phyloP scores from a whole-genome alignment of 441 rosid genomes.

The Iberis amara region DNA sequence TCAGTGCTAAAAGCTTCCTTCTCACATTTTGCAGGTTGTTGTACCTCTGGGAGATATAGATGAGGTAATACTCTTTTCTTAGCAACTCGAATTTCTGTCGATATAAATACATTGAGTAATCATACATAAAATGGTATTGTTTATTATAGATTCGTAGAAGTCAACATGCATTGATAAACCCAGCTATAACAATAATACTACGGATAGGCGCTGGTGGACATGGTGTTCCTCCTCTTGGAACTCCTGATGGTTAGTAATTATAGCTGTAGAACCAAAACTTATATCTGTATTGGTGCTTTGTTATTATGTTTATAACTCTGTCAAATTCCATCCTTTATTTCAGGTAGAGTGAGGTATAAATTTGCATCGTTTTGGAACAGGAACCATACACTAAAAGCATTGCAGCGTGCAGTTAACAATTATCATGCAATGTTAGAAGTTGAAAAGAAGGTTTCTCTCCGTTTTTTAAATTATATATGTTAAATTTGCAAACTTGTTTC shows the following conservation, averaged over 20 bases:
- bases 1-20: slow-evolving; percentile 4
- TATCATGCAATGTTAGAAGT: slow-evolving; percentile 71
- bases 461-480: neutral
- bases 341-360: slow-evolving; percentile 99
- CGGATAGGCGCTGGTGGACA: slow-evolving; percentile 99
- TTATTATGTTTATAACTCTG: slow-evolving; percentile 30
- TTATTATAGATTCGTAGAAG: slow-evolving; percentile 75
- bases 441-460: slow-evolving; percentile 72
- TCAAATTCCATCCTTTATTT: slow-evolving; percentile 33
- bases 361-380: slow-evolving; percentile 99
- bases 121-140: slow-evolving; percentile 1
- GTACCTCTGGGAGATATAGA: slow-evolving; percentile 93
- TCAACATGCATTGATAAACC: slow-evolving; percentile 97
- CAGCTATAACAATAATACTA: slow-evolving; percentile 86
- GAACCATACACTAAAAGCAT: slow-evolving; percentile 79
- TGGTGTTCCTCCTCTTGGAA: slow-evolving; percentile 99
- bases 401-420: slow-evolving; percentile 70
- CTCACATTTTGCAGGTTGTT: slow-evolving; percentile 50
- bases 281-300: slow-evolving; percentile 20
- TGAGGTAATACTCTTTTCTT: slow-evolving; percentile 50
- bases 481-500: slow-evolving; percentile 3
- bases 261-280: slow-evolving; percentile 18
- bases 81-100: slow-evolving; percentile 13
- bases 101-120: slow-evolving; percentile 9
- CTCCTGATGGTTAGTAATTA: slow-evolving; percentile 80